These are phyloP conservation scores for Sporothrix brasiliensis DNA, from an alignment of 2,329 filamentous ascomycete genomes.

Conservation along the genomic window DNA sequence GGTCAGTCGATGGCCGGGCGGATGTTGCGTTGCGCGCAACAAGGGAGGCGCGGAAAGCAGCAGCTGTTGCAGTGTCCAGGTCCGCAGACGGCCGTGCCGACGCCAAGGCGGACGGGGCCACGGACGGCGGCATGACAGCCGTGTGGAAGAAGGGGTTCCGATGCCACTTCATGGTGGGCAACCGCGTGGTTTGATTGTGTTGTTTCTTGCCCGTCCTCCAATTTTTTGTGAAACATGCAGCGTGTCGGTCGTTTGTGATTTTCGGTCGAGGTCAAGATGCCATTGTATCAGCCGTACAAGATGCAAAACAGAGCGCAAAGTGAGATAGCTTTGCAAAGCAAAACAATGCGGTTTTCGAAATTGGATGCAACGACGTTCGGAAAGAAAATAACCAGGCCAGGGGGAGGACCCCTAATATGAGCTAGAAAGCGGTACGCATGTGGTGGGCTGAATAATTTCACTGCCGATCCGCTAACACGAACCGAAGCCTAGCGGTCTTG, in stretches of 20 bases:
- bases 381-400: background rate
- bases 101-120: slow-evolving; percentile 32
- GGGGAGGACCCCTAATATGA: slow-evolving; percentile 10
- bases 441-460: slow-evolving; percentile 26
- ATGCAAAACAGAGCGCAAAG: background rate
- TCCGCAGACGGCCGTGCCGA: slow-evolving; percentile 35
- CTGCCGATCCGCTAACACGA: slow-evolving; percentile 22
- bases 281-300: background rate
- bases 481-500: background rate
- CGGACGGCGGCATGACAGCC: slow-evolving; percentile 36
- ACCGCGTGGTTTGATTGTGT: background rate
- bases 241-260: background rate
- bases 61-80: slow-evolving; percentile 32
- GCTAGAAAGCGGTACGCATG: background rate
- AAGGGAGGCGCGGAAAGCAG: background rate
- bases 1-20: slow-evolving; percentile 6
- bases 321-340: background rate
- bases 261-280: slow-evolving; percentile 7
- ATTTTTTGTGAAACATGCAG: background rate
- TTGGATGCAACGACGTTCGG: slow-evolving; percentile 14
- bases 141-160: slow-evolving; percentile 38
- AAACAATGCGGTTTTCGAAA: background rate
- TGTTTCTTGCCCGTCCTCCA: background rate
- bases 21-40: slow-evolving; percentile 1
- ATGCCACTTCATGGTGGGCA: slow-evolving; percentile 36